Percentiles rank a stretch among this genome's conserved stretches.
These are phyloP conservation scores for Phoenix roebelenii DNA, from an alignment of 176 grass and related monocot genomes.

Conservation along the genomic window DNA sequence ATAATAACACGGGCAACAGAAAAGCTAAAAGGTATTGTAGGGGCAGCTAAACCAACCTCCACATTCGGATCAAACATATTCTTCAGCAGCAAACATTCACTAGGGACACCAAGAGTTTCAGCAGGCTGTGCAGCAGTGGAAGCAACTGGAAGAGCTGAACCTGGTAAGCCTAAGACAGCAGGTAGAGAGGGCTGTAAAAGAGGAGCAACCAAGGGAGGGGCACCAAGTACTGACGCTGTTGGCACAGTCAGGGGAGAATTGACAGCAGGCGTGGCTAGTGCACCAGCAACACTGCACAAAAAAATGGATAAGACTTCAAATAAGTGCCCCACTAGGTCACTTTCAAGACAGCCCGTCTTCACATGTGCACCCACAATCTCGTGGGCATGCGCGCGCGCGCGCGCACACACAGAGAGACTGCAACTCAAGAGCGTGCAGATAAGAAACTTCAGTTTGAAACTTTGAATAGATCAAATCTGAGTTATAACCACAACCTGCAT, in stretches of 20 bases:
- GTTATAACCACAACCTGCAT: background rate
- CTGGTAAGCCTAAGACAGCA: slow-evolving; percentile 29
- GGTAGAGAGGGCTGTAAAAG: slow-evolving; percentile 35
- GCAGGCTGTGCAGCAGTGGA: slow-evolving; percentile 15
- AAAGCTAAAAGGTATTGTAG: no score
- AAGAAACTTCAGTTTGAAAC: no score
- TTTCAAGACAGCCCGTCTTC: no score
- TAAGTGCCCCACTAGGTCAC: no score
- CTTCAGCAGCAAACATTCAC: slow-evolving; percentile 80
- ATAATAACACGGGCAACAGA: no score
- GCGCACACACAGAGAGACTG: no score
- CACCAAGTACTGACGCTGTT: slow-evolving; percentile 64
- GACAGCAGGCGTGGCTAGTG: slow-evolving; percentile 30
- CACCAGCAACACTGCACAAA: slow-evolving; percentile 52
- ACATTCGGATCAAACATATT: slow-evolving; percentile 92
- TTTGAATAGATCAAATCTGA: no score
- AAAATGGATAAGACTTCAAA: no score
- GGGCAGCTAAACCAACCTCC: slow-evolving; percentile 39
- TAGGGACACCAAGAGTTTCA: slow-evolving; percentile 36
- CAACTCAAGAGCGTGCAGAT: no score
- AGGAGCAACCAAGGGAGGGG: slow-evolving; percentile 36
- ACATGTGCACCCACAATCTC: no score
- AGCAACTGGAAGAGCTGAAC: slow-evolving; percentile 39
- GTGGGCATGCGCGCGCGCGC: no score
- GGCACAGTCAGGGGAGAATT: slow-evolving; percentile 28